phyloP scores from a whole-genome alignment of 2,329 filamentous ascomycete species.

The Cercospora nicotianae region DNA sequence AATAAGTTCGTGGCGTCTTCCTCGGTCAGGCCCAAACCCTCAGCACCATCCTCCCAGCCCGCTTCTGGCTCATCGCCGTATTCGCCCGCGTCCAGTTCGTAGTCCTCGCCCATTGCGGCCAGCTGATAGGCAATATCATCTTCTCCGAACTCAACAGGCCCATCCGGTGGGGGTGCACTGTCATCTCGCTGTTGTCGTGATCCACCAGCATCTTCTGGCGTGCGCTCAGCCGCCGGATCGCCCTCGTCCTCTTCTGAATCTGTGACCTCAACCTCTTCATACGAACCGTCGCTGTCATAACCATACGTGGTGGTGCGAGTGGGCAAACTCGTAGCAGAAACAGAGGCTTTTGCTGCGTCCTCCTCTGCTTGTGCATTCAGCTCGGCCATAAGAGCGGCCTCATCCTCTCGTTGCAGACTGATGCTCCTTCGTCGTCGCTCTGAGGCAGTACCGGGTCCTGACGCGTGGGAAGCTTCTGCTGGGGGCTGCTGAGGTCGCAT shows the following conservation, averaged over 20 bases:
- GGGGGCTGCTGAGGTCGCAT: constrained; percentile 24
- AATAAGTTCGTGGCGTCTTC: constrained; percentile 78
- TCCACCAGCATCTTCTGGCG: constrained; percentile 59
- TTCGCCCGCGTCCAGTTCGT: constrained; percentile 73
- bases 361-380: constrained; percentile 33
- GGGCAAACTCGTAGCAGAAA: not conserved
- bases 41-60: constrained; percentile 68
- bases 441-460: constrained; percentile 25
- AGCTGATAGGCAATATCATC: constrained; percentile 93
- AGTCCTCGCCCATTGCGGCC: constrained; percentile 83
- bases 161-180: constrained; percentile 55
- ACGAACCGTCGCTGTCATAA: constrained; percentile 61
- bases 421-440: constrained; percentile 32
- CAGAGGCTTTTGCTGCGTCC: constrained; percentile 42
- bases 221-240: constrained; percentile 39
- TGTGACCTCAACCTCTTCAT: constrained; percentile 75
- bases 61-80: constrained; percentile 63
- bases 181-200: constrained; percentile 39
- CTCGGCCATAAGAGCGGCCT: constrained; percentile 39
- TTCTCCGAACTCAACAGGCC: constrained; percentile 78
- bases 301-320: constrained; percentile 8
- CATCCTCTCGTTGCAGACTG: constrained; percentile 39
- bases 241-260: constrained; percentile 52
- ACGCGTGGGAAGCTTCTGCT: constrained; percentile 25
- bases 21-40: constrained; percentile 68